A percentile compares a stretch with the other conserved stretches of the same genome.
Evolutionary conservation across 306 rosid genomes (phyloP).

Genomic region (Coriaria nepalensis): DNA sequence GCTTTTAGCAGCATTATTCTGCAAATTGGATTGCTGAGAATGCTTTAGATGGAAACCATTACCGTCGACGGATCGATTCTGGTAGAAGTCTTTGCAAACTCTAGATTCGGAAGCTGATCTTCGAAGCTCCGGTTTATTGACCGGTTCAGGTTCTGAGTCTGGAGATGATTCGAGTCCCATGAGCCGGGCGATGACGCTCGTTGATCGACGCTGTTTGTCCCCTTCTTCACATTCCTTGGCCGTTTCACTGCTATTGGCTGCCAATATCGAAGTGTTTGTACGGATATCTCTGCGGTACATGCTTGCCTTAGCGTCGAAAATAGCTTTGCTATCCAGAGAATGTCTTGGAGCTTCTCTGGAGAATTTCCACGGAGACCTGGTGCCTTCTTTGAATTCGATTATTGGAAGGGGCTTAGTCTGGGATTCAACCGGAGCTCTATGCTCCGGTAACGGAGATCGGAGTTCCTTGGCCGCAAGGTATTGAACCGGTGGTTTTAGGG

Average conservation of each 20-base stretch:
- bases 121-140: constrained; percentile 48
- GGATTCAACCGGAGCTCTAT: constrained; percentile 2
- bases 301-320: constrained; percentile 62
- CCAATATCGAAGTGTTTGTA: constrained; percentile 27
- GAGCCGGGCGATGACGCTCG: constrained; percentile 82
- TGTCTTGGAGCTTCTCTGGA: constrained; percentile 82
- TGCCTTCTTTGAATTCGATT: constrained; percentile 70
- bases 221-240: constrained; percentile 2
- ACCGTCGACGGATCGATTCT: constrained; percentile 43
- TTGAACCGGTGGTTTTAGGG: constrained; percentile 27
- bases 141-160: constrained; percentile 37
- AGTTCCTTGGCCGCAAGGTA: constrained; percentile 2
- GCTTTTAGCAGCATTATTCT: constrained; percentile 1
- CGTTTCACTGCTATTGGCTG: constrained; percentile 20
- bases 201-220: constrained; percentile 63
- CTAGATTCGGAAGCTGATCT: constrained; percentile 93
- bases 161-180: constrained; percentile 77
- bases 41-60: constrained; percentile 30
- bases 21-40: constrained; percentile 16
- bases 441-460: constrained; percentile 16
- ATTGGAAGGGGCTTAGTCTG: constrained; percentile 36
- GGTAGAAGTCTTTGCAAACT: constrained; percentile 50
- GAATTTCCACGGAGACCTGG: constrained; percentile 76
- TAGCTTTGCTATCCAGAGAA: constrained; percentile 83
- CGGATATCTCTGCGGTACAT: constrained; percentile 55